Evolutionary conservation across 2,329 filamentous ascomycete genomes (phyloP).

Genomic region (Ophiosphaerella korrae): DNA sequence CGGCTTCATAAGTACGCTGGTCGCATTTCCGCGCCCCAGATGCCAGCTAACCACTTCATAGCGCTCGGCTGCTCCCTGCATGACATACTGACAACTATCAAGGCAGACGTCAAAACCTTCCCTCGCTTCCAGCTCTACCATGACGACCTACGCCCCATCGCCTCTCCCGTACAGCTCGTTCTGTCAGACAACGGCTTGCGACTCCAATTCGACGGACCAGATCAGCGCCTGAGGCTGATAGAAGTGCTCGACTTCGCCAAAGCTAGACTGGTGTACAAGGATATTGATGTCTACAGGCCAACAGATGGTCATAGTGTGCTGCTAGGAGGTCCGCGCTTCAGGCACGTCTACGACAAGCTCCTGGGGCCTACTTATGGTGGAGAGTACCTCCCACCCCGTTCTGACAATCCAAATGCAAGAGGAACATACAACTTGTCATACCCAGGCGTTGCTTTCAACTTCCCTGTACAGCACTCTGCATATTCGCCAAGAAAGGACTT

Average conservation of each 20-base stretch:
- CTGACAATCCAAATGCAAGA: slow-evolving; percentile 56
- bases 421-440: slow-evolving; percentile 93
- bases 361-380: slow-evolving; percentile 93
- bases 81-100: slow-evolving; percentile 84
- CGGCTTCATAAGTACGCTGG: slow-evolving; percentile 47
- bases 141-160: slow-evolving; percentile 74
- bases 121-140: slow-evolving; percentile 83
- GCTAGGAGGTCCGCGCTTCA: slow-evolving; percentile 70
- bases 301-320: slow-evolving; percentile 34
- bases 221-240: slow-evolving; percentile 88
- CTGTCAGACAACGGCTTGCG: slow-evolving; percentile 87
- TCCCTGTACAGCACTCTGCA: slow-evolving; percentile 73
- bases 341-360: slow-evolving; percentile 90
- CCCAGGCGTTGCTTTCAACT: slow-evolving; percentile 91
- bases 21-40: neutral
- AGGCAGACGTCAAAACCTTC: slow-evolving; percentile 82
- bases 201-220: slow-evolving; percentile 88
- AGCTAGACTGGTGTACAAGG: slow-evolving; percentile 80
- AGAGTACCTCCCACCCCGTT: slow-evolving; percentile 77
- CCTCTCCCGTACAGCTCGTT: slow-evolving; percentile 73
- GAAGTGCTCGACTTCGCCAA: slow-evolving; percentile 91
- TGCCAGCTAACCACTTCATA: slow-evolving; percentile 48
- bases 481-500: slow-evolving; percentile 82
- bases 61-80: slow-evolving; percentile 90
- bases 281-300: slow-evolving; percentile 76